Evolutionary conservation across 2,329 filamentous ascomycete genomes (phyloP), one percentile per base, ranked within the genome.

Genomic region (Colletotrichum higginsianum): DNA sequence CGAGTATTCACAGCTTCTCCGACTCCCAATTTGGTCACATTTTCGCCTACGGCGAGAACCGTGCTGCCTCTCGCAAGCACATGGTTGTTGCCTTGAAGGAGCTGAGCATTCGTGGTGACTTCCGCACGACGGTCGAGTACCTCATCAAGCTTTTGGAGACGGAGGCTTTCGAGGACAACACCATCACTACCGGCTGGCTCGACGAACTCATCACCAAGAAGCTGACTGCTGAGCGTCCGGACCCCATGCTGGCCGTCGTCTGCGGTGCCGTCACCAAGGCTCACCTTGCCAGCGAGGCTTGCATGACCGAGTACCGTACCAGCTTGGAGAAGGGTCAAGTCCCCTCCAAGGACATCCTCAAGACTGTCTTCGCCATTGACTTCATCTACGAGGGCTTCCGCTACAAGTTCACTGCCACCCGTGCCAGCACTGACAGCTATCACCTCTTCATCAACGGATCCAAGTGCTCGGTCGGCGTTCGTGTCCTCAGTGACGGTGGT

Each of bases 11-110:
- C 90, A 98, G 94, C 84, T 99, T 98, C 89, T 98, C 96, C 9
- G 96, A 99, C 86, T 97, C 94, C 79, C 96, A 99, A 81, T 99
- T 99, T 78, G 96, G 96, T 84, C 96, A 99, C 85, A 99, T 99
- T 77, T 99, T 99, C 83, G 97, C 96, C 63, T 99, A 98, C 78
- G 96, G 96, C 73, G 96, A 99, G 88, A 99, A 97, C 86, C 92
- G 96, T 82, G 93, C 95, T 61, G 95, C 96, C 35, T 99, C 96
- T 35, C 88, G 96, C 76, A 99, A 99, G 84, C 97, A 99, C 87
- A 99, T 99, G 96, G 95, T 99, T 76, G 93, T 99, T 77, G 96
- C 96, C 18, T 86, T 99, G 80, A 99, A 99, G 88, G 96, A 99
- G 85, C 85, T 99, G 84, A 99, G 96, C 86, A 99, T 99, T 87